Evolutionary conservation across 2,329 filamentous ascomycete genomes (phyloP), one percentile per base, ranked within the genome.

Genomic region (Lasiodiplodia theobromae): DNA sequence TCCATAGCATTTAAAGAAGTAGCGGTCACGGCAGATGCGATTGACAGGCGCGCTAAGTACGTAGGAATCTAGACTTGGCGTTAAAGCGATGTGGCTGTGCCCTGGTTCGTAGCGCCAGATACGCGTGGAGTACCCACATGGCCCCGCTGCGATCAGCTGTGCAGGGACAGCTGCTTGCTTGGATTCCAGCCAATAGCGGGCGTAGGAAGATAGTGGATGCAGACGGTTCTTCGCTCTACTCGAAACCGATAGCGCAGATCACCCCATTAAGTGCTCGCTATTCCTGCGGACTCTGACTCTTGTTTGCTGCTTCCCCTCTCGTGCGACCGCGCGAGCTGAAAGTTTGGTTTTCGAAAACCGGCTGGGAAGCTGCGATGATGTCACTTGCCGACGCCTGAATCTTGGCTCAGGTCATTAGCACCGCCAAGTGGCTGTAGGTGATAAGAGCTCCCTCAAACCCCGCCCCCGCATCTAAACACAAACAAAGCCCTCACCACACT

Each of bases 391-490:
- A 23, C 23, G 51, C 51, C 51, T 16, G 18, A 53, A n/a, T n/a
- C 53, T 56, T 56, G 53, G 53, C 53, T 56, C 25, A 12, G 16
- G 31, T 34, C 31, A 34, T 10, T 34, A 34, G 31, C 31, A 34
- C 31, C 31, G 31, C 31, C 31, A 34, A 34, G 31, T 34, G 31
- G 31, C 8, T 34, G 31, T 34, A 16, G 37, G 12, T 44, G 37
- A 60, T 60, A 60, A 63, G 58, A 62, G 14, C n/a, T 18, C 38
- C 23, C 14, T 21, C n/a, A 37, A 34, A 63, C 40, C 58, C 58
- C 57, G 57, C 57, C 57, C 57, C 57, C 58, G 58, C 58, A 63
- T 44, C 37, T 14, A 28, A 3, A 37, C 14, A 25, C 56, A 40
- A 63, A 47, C 57, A 47, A 14, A 34, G 31, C 31, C 31, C 8